Conservation (phyloP, 805 yeast species). For the Candida multigemmis region DNA sequence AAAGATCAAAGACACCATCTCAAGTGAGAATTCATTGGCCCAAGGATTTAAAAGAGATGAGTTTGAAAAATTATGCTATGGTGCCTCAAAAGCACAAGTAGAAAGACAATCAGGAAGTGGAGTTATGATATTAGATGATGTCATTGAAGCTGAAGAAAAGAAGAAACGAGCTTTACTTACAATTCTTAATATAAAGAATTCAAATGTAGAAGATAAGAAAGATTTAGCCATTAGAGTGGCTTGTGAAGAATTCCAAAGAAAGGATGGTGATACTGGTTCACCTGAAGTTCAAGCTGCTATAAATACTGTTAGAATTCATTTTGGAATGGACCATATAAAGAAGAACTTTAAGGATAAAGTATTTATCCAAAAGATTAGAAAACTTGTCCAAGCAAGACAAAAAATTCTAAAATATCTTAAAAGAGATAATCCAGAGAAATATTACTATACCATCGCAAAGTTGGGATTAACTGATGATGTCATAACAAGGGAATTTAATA, state of each 20-base stretch:
- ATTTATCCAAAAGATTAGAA: conserved; percentile 64
- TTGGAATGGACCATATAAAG: conserved; percentile 61
- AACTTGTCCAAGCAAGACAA: conserved; percentile 86
- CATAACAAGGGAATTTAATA: conserved; percentile 69
- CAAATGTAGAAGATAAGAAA: conserved; percentile 48
- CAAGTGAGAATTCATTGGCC: conserved; percentile 50
- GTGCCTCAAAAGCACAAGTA: conserved; percentile 61
- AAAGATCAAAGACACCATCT: conserved; percentile 57
- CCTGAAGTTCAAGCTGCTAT: conserved; percentile 95
- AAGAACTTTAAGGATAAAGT: conserved; percentile 64
- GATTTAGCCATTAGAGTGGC: conserved; percentile 59
- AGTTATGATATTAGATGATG: conserved; percentile 16
- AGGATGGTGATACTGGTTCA: conserved; percentile 88
- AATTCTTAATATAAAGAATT: conserved; percentile 66
- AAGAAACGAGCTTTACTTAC: conserved; percentile 65
- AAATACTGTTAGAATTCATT: conserved; percentile 71
- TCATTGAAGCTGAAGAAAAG: conserved; percentile 30
- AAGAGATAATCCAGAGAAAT: conserved; percentile 68
- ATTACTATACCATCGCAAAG: conserved; percentile 79
- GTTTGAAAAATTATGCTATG: conserved; percentile 67
- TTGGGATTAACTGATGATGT: conserved; percentile 80
- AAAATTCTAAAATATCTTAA: conserved; percentile 74
- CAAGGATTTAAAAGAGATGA: conserved; percentile 52
- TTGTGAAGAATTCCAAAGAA: conserved; percentile 68
- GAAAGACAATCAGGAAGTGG: conserved; percentile 23